phyloP scores from a whole-genome alignment of 345 rosid species.

The Dovyalis caffra region DNA sequence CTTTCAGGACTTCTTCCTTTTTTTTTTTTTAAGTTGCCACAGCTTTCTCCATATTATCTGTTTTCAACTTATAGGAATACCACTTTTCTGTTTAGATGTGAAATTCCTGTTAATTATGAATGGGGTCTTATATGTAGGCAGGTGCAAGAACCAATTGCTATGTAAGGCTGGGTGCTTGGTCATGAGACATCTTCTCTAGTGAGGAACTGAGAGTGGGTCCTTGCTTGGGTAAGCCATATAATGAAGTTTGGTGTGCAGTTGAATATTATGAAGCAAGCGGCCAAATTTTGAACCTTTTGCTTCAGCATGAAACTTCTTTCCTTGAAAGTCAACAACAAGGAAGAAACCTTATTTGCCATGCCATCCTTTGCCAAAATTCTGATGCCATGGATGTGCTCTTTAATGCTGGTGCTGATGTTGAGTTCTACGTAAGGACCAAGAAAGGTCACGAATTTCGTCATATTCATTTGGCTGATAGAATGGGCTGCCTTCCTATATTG shows the following conservation, averaged over 20 bases:
- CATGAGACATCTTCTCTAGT: conserved; percentile 38
- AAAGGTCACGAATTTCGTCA: conserved; percentile 33
- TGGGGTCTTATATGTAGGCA: conserved; percentile 20
- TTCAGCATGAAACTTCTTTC: conserved; percentile 19
- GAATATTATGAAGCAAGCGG: conserved; percentile 40
- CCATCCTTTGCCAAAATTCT: conserved; percentile 41
- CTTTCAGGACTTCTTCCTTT: too few relatives aligned
- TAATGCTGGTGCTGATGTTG: conserved; percentile 27
- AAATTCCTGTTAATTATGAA: background rate
- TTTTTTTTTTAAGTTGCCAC: too few relatives aligned
- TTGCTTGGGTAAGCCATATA: conserved; percentile 39
- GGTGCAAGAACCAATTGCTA: conserved; percentile 27
- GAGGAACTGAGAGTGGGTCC: conserved; percentile 42
- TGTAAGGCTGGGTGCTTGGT: conserved; percentile 40
- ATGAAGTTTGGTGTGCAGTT: conserved; percentile 37
- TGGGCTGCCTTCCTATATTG: conserved; percentile 25
- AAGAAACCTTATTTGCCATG: conserved; percentile 38
- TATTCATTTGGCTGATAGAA: conserved; percentile 36
- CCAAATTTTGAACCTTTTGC: conserved; percentile 31
- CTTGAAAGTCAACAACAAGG: conserved; percentile 29
- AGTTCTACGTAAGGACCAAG: conserved; percentile 26
- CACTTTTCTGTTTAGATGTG: background rate
- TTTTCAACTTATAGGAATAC: background rate
- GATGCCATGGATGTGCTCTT: conserved; percentile 29
- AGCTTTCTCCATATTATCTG: too few relatives aligned